Evolutionary conservation across 2,329 filamentous ascomycete species (phyloP), one percentile per base, ranked within the genome.

Genomic region (Ascochyta lentis): DNA sequence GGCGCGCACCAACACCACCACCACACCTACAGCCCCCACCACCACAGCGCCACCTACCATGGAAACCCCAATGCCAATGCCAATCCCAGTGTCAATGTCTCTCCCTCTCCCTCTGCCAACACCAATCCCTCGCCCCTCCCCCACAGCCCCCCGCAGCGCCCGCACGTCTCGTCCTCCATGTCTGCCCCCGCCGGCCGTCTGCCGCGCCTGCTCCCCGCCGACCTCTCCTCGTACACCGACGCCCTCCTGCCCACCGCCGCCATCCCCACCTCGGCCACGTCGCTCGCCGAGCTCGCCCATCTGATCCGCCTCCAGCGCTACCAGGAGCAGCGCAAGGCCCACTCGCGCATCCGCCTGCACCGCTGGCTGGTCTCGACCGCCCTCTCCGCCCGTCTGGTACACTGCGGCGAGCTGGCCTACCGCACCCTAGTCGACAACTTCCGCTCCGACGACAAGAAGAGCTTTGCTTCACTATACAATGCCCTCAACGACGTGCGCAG

Each of bases 351-450:
- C 62, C 87, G 89, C 54, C 82, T 95, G 49, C 89, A 92, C 73
- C 83, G 88, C 69, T 90, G 85, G 70, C 80, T 93, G 58, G 85
- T 93, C 49, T 90, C 89, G 19, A 90, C 88, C 39, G 89, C 89
- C 35, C 80, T 92, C 56, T 91, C 88, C 62, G 86, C 89, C 57
- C 88, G 91, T 53, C 80, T 94, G 70, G 87, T 88, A 65, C 85
- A 89, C 63, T 91, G 88, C 66, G 88, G 89, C 62, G 88, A 91
- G 74, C 85, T 89, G 56, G 86, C 89, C 58, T 87, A 92, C 72
- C 85, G 88, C 60, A 90, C 89, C 64, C 79, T 95, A 66, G 89
- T 91, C 64, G 90, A 94, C 65, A 86, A 85, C 76, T 92, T 94
- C 75, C 86, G 89, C 58, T 85, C 84, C 46, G 90, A 92, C 71